Conservation (phyloP, 148 eudicot species). For the Silene latifolia region DNA sequence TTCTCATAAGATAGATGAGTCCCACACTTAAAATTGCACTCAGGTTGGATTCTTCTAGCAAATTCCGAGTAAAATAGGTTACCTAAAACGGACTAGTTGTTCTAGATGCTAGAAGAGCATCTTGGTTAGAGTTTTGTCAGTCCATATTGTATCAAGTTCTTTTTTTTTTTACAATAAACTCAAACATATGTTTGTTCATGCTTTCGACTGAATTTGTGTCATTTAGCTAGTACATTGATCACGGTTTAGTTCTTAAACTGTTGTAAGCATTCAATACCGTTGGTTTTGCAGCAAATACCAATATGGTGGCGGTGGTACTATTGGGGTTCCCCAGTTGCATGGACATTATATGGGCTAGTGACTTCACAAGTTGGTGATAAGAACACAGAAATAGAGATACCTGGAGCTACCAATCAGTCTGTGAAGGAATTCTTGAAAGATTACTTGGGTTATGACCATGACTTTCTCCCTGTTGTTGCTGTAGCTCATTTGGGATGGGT, state of each 20-base stretch:
- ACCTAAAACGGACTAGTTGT: too few relatives aligned
- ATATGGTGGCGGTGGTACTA: conserved; percentile 95
- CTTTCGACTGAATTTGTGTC: too few relatives aligned
- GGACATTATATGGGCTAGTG: conserved; percentile 76
- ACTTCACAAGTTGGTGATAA: conserved; percentile 67
- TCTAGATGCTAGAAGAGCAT: too few relatives aligned
- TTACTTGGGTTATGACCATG: conserved; percentile 47
- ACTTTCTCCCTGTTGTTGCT: conserved; percentile 51
- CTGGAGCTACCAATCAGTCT: conserved; percentile 34
- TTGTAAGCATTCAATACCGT: too few relatives aligned
- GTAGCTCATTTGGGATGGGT: conserved; percentile 57
- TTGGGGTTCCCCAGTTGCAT: conserved; percentile 66
- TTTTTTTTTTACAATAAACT: too few relatives aligned
- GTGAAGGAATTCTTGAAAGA: conserved; percentile 45
- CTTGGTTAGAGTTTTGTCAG: too few relatives aligned
- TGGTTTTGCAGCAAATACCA: conserved; percentile 59
- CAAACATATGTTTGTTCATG: too few relatives aligned
- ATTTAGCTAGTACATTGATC: not conserved
- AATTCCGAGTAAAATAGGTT: too few relatives aligned
- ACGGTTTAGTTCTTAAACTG: not conserved
- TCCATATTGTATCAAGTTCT: too few relatives aligned
- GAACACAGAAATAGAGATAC: conserved; percentile 32
- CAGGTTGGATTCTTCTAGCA: too few relatives aligned
- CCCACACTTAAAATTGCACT: too few relatives aligned
- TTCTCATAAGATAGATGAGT: too few relatives aligned